These are phyloP conservation scores for Gossypium gossypioides DNA, from an alignment of 441 rosid genomes.

Conservation along the genomic window DNA sequence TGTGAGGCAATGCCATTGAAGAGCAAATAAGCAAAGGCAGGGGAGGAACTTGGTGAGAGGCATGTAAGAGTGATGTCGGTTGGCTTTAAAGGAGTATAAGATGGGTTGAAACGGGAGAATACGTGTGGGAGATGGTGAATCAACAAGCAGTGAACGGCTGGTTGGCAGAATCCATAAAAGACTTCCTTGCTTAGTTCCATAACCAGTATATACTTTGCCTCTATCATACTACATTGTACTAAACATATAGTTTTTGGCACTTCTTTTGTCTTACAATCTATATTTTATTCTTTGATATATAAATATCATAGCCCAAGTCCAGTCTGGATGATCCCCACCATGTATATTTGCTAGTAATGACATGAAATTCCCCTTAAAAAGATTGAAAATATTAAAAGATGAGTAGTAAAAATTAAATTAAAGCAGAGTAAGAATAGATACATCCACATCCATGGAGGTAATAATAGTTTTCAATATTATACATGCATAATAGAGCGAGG, in stretches of 20 bases:
- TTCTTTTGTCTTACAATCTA: background rate
- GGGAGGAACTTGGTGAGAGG: background rate
- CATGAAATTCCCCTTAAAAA: background rate
- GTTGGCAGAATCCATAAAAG: slow-evolving; percentile 5
- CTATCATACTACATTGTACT: background rate
- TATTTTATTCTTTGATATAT: background rate
- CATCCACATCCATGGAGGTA: too few relatives aligned
- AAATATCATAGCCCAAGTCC: background rate
- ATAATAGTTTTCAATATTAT: too few relatives aligned
- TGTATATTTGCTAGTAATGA: background rate
- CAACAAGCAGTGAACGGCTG: background rate
- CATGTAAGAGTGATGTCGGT: background rate
- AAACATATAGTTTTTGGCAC: background rate
- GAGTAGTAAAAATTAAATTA: too few relatives aligned
- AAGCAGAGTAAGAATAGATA: too few relatives aligned
- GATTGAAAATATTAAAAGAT: too few relatives aligned
- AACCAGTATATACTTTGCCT: slow-evolving; percentile 33
- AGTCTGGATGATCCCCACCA: background rate
- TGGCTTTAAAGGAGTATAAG: background rate
- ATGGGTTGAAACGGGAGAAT: slow-evolving; percentile 18
- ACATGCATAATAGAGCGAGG: too few relatives aligned
- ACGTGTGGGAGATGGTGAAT: slow-evolving; percentile 32
- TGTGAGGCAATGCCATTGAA: slow-evolving; percentile 21
- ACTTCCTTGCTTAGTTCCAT: slow-evolving; percentile 34
- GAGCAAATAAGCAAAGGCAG: background rate